Base-by-base conservation (phyloP, 352 stramenopile species). In the Peronospora destructor region DNA sequence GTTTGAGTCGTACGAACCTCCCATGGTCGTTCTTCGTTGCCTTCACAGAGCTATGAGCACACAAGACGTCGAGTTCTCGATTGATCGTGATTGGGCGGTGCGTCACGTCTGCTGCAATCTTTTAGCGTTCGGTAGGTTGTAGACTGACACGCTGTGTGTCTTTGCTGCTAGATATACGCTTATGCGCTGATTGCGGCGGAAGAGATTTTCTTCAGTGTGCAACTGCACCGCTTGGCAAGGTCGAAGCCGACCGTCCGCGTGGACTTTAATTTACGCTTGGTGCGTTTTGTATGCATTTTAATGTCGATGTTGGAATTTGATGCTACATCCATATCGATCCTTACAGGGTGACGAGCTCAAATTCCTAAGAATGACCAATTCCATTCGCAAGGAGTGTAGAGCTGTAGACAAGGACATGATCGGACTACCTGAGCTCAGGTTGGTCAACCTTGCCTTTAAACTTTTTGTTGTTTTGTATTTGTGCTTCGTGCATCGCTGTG, bases 201-300 rank as follows among this genome's bases (percentile, higher is more conserved):
- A 50, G 78, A 89, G 59, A 53, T 90, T 25, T 66, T 51, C 42
- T 86, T 90, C 48, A 76, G 47, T 25, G 53, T 87, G 29, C 67
- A 86, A 39, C 47, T 87, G 19, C 68, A 81, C 43, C 68, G 67
- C 23, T 49, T 86, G 19, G 49, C 71, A 11, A 63, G 23, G 5
- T 26, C 58, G 38, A 74, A 78, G 40, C 71, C 56, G 25, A 65
- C 64, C 13, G 79, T 86, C 30, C 76, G 74, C 10, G 66, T 86
- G 4, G 76, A 90, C 49, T 86, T 90, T 35, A 86, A 84, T 66
- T 65, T 85, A 23, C 64, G 55, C 16, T 76, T 65, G 52, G 75
- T 88, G 45, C 34, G 71, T 65, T 38, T 38, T 26, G 19, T 7
- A 35, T 42, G 23, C 11, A 16, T 32, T 12, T 58, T n/a, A 36